These are phyloP conservation scores for Myxozyma sirexii DNA, from an alignment of 805 yeast genomes.

Conservation along the genomic window DNA sequence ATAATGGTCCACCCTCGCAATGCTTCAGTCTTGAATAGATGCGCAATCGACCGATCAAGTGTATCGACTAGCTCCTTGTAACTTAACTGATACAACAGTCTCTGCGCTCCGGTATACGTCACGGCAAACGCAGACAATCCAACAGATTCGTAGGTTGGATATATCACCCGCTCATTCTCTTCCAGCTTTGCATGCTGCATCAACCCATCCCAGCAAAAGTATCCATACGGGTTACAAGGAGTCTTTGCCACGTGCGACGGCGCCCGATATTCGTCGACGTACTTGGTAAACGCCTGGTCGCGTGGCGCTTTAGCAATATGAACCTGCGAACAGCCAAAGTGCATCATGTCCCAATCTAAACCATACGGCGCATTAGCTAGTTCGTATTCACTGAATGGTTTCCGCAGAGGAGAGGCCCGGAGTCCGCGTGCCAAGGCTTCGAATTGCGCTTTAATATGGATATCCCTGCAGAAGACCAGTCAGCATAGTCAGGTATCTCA, in stretches of 20 bases:
- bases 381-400: slow-evolving; percentile 13
- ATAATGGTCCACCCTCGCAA: slow-evolving; percentile 17
- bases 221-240: slow-evolving; percentile 2
- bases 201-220: slow-evolving; percentile 10
- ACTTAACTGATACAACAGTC: slow-evolving; percentile 10
- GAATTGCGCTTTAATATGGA: slow-evolving; percentile 8
- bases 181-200: slow-evolving; percentile 2
- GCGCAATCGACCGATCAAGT: slow-evolving; percentile 15
- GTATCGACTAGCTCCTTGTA: slow-evolving; percentile 14
- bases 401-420: slow-evolving; percentile 8
- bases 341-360: slow-evolving; percentile 18
- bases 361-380: slow-evolving; percentile 17
- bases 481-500: background rate
- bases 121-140: slow-evolving; percentile 16
- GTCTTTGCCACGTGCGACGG: background rate
- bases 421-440: slow-evolving; percentile 8
- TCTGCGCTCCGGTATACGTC: slow-evolving; percentile 19
- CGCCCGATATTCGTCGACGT: slow-evolving; percentile 11
- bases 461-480: background rate
- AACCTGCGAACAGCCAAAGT: slow-evolving; percentile 12
- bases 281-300: background rate
- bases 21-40: background rate
- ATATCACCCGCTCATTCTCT: slow-evolving; percentile 13
- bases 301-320: slow-evolving; percentile 1
- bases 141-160: slow-evolving; percentile 11